Percentiles rank a stretch among this genome's conserved stretches.
phyloP scores from a whole-genome alignment of 768 basidiomycete genomes.

The Cystobasidium ongulense region DNA sequence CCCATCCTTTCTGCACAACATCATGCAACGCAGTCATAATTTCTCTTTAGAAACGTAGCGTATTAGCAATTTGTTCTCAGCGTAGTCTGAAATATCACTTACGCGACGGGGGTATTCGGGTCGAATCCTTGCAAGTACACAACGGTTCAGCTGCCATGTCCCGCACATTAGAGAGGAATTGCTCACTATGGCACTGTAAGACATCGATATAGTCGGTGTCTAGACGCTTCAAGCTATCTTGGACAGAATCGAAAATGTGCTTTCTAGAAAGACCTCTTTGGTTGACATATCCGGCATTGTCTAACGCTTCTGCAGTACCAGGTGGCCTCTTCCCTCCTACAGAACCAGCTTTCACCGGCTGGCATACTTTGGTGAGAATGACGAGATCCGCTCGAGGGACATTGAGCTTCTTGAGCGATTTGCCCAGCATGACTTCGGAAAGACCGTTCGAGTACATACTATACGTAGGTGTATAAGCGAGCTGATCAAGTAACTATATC shows the following conservation, averaged over 20 bases:
- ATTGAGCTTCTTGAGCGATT: conserved; percentile 59
- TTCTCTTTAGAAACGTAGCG: conserved; percentile 6
- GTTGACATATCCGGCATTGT: conserved; percentile 53
- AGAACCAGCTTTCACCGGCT: conserved; percentile 13
- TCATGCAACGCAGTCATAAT: conserved; percentile 50
- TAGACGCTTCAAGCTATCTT: conserved; percentile 55
- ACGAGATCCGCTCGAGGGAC: conserved; percentile 69
- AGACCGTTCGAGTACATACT: conserved; percentile 57
- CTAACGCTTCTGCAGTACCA: conserved; percentile 2
- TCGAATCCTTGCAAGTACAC: conserved; percentile 54
- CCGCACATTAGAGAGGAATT: conserved; percentile 37
- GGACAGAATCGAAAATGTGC: conserved; percentile 60
- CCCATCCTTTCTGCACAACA: conserved; percentile 47
- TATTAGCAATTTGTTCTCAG: not conserved
- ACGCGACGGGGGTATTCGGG: conserved; percentile 54
- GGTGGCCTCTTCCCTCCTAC: conserved; percentile 11
- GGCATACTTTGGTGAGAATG: conserved; percentile 61
- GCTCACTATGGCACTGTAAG: conserved; percentile 51
- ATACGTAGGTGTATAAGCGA: conserved; percentile 43
- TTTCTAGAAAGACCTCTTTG: conserved; percentile 50
- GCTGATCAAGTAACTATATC: not conserved
- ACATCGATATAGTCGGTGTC: conserved; percentile 70
- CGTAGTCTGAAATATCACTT: not conserved
- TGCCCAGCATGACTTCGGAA: conserved; percentile 62
- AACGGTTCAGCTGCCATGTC: conserved; percentile 17